These are phyloP conservation scores for Alternaria angustiovoidea DNA, from an alignment of 2,329 filamentous ascomycete genomes.

Conservation along the genomic window DNA sequence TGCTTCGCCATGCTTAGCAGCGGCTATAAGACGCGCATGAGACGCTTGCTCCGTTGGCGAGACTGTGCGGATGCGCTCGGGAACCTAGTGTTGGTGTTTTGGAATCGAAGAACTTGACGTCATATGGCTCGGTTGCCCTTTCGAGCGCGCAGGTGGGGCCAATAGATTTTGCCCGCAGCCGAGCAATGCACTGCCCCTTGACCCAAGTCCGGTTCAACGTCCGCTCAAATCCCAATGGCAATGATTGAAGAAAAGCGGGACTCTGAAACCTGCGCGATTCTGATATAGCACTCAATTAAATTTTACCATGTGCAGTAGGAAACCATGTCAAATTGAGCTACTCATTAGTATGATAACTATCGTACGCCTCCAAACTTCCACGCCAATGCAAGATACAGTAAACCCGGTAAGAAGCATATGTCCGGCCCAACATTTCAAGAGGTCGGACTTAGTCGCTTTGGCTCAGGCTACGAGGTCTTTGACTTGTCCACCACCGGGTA, in stretches of 20 bases:
- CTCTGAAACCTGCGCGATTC: background rate
- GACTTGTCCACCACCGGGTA: slow-evolving; percentile 53
- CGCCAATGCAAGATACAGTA: background rate
- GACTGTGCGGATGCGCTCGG: slow-evolving; percentile 11
- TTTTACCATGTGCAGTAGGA: background rate
- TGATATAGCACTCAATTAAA: background rate
- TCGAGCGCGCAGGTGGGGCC: slow-evolving; percentile 1
- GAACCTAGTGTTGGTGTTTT: slow-evolving; percentile 12
- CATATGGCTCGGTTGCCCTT: slow-evolving; percentile 7
- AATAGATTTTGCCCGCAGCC: background rate
- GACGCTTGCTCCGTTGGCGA: slow-evolving; percentile 2
- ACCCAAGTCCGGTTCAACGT: background rate
- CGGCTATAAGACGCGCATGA: background rate
- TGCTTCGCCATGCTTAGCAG: slow-evolving; percentile 23
- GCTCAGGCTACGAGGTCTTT: slow-evolving; percentile 18
- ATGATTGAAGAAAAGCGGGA: background rate
- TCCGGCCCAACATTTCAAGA: background rate
- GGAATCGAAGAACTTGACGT: slow-evolving; percentile 10
- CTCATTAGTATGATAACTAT: background rate
- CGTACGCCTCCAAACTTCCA: background rate
- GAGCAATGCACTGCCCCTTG: background rate
- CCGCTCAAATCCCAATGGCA: background rate
- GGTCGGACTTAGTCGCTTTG: background rate
- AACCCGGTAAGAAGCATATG: background rate
- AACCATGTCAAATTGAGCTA: background rate